These are phyloP conservation scores for Lippia alba DNA, from an alignment of 305 asterid species.

Conservation along the genomic window DNA sequence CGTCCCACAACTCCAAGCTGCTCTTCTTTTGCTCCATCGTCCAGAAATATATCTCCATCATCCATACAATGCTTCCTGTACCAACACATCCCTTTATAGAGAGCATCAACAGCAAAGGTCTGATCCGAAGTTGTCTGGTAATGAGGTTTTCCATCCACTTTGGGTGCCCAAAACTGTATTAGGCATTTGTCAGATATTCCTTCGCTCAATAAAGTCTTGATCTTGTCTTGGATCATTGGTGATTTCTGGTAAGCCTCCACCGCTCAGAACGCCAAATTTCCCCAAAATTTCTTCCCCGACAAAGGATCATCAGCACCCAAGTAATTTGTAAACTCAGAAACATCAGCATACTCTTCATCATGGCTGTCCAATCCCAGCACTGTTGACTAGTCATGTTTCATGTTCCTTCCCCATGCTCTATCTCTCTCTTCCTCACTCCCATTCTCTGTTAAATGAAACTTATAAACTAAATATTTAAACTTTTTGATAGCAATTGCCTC, in stretches of 20 bases:
- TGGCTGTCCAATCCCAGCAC: too few species aligned
- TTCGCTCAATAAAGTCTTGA: background rate
- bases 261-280: background rate
- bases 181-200: background rate
- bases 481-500: too few species aligned
- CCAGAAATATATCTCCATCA: background rate
- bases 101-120: background rate
- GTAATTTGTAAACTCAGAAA: too few species aligned
- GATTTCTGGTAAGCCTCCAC: background rate
- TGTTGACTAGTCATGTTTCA: too few species aligned
- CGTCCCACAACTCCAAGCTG: slow-evolving; percentile 1
- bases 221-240: background rate
- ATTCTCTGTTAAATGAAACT: too few species aligned
- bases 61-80: background rate
- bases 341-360: too few species aligned
- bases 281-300: background rate
- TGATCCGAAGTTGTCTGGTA: slow-evolving; percentile 6
- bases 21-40: background rate
- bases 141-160: background rate
- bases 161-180: background rate
- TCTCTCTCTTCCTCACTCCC: too few species aligned
- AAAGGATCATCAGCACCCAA: background rate
- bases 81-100: background rate
- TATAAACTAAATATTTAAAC: too few species aligned
- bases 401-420: too few species aligned